A percentile compares a stretch with the other conserved stretches of the same genome.
Conservation (phyloP, 2,329 filamentous ascomycete species). For the Penicillium sp. region DNA sequence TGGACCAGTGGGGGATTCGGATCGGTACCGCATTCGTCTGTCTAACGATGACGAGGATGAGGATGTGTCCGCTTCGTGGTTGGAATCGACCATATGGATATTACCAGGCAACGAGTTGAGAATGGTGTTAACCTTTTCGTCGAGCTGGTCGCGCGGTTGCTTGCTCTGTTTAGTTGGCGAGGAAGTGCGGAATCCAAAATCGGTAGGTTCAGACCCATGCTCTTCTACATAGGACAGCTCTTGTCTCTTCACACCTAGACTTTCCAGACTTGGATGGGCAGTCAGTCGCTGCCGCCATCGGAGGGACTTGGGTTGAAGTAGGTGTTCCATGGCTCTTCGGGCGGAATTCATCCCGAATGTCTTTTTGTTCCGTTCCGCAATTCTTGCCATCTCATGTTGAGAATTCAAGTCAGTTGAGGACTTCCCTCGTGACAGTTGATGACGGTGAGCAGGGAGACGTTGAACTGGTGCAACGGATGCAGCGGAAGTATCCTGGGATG, state of each 20-base stretch:
- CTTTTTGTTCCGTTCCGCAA: slow-evolving; percentile 17
- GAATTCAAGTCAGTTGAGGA: slow-evolving; percentile 16
- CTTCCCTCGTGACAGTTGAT: slow-evolving; percentile 15
- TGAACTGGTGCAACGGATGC: slow-evolving; percentile 5
- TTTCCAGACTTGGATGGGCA: slow-evolving; percentile 32
- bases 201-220: slow-evolving; percentile 14
- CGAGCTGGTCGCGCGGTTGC: slow-evolving; percentile 64
- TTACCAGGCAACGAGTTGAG: slow-evolving; percentile 73
- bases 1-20: slow-evolving; percentile 32
- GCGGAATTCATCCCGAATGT: slow-evolving; percentile 15
- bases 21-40: slow-evolving; percentile 30
- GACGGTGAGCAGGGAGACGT: slow-evolving; percentile 8
- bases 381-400: slow-evolving; percentile 13
- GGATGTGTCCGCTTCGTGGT: slow-evolving; percentile 31
- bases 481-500: background rate
- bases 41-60: slow-evolving; percentile 34
- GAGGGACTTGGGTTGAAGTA: slow-evolving; percentile 21
- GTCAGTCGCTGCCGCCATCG: slow-evolving; percentile 29
- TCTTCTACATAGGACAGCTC: slow-evolving; percentile 21
- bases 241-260: slow-evolving; percentile 28
- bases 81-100: slow-evolving; percentile 66
- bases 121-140: slow-evolving; percentile 76
- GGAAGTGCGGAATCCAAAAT: slow-evolving; percentile 33
- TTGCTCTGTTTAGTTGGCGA: slow-evolving; percentile 39
- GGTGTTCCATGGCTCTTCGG: slow-evolving; percentile 17